Base-by-base conservation (phyloP, 495 filamentous ascomycete species). In the Hypoxylon intermedium region DNA sequence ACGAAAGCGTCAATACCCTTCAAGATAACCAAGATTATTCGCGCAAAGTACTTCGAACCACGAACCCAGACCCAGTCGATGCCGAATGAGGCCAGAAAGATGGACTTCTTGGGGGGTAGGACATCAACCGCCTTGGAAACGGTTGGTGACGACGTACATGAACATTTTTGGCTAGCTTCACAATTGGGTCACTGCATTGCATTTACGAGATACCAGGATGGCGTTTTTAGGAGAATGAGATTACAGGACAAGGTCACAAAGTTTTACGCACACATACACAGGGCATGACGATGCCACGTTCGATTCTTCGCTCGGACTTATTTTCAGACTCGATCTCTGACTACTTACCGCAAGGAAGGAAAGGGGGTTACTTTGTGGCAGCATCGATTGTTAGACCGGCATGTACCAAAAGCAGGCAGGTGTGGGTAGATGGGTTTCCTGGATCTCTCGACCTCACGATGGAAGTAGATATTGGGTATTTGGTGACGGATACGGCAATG, bases 11-110 rank as follows among this genome's bases (percentile, higher is more conserved):
- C 60, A 74, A 76, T 42, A 83, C 81, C 3, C 66, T 85, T 2
- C 79, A 79, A 53, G 82, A 85, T 58, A 78, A 85, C 55, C 78
- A 80, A 18, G 82, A 85, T 50, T 85, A 83, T 53, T 83, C 81
- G 33, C 69, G 81, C 57, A 74, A 76, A 56, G 79, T 83, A 15
- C 74, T 85, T n/a, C 71, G 81, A 55, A 78, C 80, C 2, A 77
- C 67, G 36, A 85, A 85, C 50, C 80, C 81, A 11, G 80, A 85
- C 53, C 78, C 79, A 5, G 53, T 66, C 13, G 67, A 74, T 18
- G 49, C 63, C 15, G 65, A 67, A 67, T 49, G 37, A 65, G 24
- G 31, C 4, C 16, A 6, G 43, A 13, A 11, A 12, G 9, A 13
- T 31, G 48, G 15, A 40, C 38, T 52, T 6, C 28, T 31, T 37